phyloP scores from a whole-genome alignment of 371 early-diverging fungal species.

The Smittium culicis region DNA sequence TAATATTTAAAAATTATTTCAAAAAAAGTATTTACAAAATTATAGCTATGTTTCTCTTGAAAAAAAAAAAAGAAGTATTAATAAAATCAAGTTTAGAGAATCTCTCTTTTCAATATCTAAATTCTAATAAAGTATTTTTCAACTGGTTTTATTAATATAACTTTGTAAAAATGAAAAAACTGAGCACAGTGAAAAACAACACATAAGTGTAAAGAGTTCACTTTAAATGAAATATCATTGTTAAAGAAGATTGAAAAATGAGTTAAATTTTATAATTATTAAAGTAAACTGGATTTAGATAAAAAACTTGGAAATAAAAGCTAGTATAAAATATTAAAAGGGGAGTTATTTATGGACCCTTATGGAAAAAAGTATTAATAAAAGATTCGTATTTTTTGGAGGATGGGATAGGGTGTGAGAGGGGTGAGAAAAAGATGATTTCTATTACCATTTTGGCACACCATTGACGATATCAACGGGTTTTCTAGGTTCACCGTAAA shows the following conservation, averaged over 20 bases:
- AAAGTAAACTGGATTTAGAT: background rate
- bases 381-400: background rate
- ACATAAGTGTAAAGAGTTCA: too few species aligned
- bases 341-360: background rate
- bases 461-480: conserved; percentile 52
- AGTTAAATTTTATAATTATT: background rate
- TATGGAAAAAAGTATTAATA: background rate
- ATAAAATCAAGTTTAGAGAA: too few species aligned
- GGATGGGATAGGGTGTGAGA: background rate
- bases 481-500: conserved; percentile 53
- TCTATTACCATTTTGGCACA: conserved; percentile 45
- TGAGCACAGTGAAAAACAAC: too few species aligned
- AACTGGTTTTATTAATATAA: too few species aligned
- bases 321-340: background rate
- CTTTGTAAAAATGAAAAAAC: too few species aligned
- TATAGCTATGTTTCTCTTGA: too few species aligned
- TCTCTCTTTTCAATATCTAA: too few species aligned
- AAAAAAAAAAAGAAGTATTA: too few species aligned
- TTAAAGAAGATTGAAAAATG: background rate
- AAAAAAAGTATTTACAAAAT: too few species aligned
- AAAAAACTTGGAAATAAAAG: background rate
- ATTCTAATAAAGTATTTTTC: too few species aligned
- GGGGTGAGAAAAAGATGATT: too few species aligned
- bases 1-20: too few species aligned
- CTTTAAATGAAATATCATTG: background rate